Evolutionary conservation across 2,329 filamentous ascomycete genomes (phyloP), one percentile per base, ranked within the genome.

Genomic region (Dactylellina sp.): DNA sequence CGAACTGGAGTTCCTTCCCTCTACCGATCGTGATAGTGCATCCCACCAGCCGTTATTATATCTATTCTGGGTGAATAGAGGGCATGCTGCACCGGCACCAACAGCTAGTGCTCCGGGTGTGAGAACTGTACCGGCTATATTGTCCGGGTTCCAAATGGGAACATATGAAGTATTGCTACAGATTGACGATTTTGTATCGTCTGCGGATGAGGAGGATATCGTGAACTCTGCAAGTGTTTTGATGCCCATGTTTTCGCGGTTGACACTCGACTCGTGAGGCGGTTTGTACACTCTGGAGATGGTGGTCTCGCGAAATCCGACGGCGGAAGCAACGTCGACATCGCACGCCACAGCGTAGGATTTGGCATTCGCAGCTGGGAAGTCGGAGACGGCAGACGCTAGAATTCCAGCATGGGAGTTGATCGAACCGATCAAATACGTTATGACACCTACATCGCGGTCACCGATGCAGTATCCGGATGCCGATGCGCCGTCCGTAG

Each of bases 1-100:
- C 1, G 70, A 74, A 22, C 44, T 66, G 14, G 70, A 60, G 28
- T 61, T 56, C 46, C 70, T 55, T 9, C 57, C 56, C 18, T 56
- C 14, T 7, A 66, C 61, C 0, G 70, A 55, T 25, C 49, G 35
- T 1, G 55, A 53, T 11, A 74, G 55, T n/a, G 55, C 57, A 47
- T 74, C 70, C 70, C 70, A 74, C 55, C 61, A 74, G 1, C 70
- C 70, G 9, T 65, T 61, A 42, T 66, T 56, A 18, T 74, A 74
- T 52, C 55, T 65, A 32, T 74, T 74, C 35, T 74, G 70, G 9
- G 40, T 56, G 35, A 74, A 74, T 7, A 74, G 24, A 5, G 70
- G 56, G 4, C 47, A 60, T 18, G 55, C 55, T 49, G 62, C 55
- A n/a, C 70, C 70, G 12, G 70, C 70, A 12, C 61, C 70, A 18